Evolutionary conservation across 441 rosid species (phyloP).

Genomic region (Erysimum pusillum): DNA sequence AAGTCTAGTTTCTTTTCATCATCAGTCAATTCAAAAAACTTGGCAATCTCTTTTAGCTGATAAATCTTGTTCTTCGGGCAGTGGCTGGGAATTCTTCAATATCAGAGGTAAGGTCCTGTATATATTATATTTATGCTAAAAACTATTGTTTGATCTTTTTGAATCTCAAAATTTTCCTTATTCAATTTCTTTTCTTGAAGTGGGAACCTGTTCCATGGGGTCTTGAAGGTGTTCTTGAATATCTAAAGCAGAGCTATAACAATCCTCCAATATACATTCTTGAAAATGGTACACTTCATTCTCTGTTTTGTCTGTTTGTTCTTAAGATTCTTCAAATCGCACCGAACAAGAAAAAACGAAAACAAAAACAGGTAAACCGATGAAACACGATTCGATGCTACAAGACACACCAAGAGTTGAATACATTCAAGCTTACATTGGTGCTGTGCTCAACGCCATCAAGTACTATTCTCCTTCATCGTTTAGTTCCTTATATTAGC

Average conservation of each 20-base stretch:
- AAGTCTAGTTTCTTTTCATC: no score
- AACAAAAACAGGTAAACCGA: constrained; percentile 53
- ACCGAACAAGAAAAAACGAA: no score
- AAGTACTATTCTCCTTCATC: constrained; percentile 48
- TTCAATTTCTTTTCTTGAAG: constrained; percentile 49
- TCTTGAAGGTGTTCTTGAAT: constrained; percentile 57
- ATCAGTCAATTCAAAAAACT: no score
- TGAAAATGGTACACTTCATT: constrained; percentile 13
- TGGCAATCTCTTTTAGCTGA: no score
- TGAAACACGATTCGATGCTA: constrained; percentile 45
- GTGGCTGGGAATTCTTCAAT: no score
- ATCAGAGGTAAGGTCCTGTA: no score
- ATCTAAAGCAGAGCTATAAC: constrained; percentile 63
- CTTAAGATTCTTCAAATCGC: background rate
- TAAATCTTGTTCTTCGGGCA: no score
- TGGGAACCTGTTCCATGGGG: constrained; percentile 52
- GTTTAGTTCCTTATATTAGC: background rate
- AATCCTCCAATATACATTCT: constrained; percentile 66
- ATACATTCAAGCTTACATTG: constrained; percentile 59
- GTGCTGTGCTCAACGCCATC: constrained; percentile 63
- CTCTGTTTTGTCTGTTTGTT: constrained; percentile 14
- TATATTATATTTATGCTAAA: no score
- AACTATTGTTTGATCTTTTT: background rate
- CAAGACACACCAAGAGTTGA: constrained; percentile 65
- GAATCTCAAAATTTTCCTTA: background rate